These are phyloP conservation scores for Elaphomyces granulatus DNA, from an alignment of 495 filamentous ascomycete species.

Conservation along the genomic window DNA sequence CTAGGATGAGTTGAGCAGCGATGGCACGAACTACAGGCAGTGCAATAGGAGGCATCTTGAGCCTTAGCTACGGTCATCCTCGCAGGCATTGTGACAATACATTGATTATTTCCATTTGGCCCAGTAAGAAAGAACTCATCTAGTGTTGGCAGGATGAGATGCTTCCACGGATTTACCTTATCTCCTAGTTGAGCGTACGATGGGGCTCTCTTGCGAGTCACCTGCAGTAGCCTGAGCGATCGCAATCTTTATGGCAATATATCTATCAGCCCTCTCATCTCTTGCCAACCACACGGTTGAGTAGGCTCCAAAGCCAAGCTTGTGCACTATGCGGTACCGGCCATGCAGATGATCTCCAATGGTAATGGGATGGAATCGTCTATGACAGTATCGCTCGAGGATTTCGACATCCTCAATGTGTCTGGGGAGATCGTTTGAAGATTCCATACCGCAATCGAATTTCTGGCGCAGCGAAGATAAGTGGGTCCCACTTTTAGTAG, in stretches of 20 bases:
- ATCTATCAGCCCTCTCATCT: slow-evolving; percentile 5
- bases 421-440: no score
- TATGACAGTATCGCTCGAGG: slow-evolving; percentile 11
- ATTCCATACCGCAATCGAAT: no score
- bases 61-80: slow-evolving; percentile 18
- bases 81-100: slow-evolving; percentile 24
- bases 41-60: slow-evolving; percentile 17
- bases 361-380: slow-evolving; percentile 25
- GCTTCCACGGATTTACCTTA: slow-evolving; percentile 9
- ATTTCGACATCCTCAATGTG: slow-evolving; percentile 2
- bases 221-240: not conserved
- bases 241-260: slow-evolving; percentile 3
- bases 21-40: slow-evolving; percentile 2
- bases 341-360: slow-evolving; percentile 19
- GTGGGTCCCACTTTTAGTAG: no score
- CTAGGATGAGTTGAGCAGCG: not conserved
- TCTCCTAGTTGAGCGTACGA: not conserved
- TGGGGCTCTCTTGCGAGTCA: not conserved
- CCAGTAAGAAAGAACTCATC: slow-evolving; percentile 26
- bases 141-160: slow-evolving; percentile 20
- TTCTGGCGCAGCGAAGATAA: no score
- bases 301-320: slow-evolving; percentile 23
- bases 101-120: slow-evolving; percentile 31
- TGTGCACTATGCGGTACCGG: slow-evolving; percentile 17
- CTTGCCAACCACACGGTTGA: slow-evolving; percentile 26